Conservation (phyloP, 1,284 basidiomycete species). For the Pterula multifida region DNA sequence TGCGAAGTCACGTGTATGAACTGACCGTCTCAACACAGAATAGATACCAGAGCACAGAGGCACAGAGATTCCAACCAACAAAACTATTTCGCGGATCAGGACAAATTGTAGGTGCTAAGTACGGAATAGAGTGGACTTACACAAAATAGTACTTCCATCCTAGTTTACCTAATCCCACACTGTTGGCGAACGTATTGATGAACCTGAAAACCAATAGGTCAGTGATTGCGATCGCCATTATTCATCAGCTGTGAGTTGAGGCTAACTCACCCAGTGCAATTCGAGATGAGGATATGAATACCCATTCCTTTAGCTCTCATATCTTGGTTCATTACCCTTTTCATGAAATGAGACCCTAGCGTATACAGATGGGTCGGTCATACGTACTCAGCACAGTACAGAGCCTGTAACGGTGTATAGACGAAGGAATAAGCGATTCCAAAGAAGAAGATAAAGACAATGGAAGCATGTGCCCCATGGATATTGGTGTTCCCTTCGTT, state of each 20-base stretch:
- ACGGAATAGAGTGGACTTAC: conserved; percentile 7
- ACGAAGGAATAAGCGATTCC: conserved; percentile 17
- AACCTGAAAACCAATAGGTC: conserved; percentile 8
- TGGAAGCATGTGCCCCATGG: conserved; percentile 16
- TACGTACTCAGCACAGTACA: conserved; percentile 18
- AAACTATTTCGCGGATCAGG: no score
- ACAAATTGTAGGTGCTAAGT: neutral
- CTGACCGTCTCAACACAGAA: conserved; percentile 17
- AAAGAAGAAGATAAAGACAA: conserved; percentile 17
- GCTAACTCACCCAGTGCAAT: conserved; percentile 13
- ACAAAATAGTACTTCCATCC: conserved; percentile 19
- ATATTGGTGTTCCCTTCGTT: conserved; percentile 13
- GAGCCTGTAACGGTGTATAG: conserved; percentile 17
- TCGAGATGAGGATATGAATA: conserved; percentile 18
- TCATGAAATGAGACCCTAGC: neutral
- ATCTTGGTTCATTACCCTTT: conserved; percentile 18
- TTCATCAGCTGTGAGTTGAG: neutral
- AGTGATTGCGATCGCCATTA: no score
- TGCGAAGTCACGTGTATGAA: neutral
- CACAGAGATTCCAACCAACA: conserved; percentile 17
- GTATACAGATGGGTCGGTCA: neutral
- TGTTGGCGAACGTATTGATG: conserved; percentile 19
- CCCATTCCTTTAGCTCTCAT: conserved; percentile 20
- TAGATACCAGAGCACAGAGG: conserved; percentile 16
- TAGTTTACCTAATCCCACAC: conserved; percentile 14